Percentiles rank a stretch among this genome's conserved stretches.
Conservation (phyloP, 148 eudicot genomes). For the Camellia lanceoleosa region DNA sequence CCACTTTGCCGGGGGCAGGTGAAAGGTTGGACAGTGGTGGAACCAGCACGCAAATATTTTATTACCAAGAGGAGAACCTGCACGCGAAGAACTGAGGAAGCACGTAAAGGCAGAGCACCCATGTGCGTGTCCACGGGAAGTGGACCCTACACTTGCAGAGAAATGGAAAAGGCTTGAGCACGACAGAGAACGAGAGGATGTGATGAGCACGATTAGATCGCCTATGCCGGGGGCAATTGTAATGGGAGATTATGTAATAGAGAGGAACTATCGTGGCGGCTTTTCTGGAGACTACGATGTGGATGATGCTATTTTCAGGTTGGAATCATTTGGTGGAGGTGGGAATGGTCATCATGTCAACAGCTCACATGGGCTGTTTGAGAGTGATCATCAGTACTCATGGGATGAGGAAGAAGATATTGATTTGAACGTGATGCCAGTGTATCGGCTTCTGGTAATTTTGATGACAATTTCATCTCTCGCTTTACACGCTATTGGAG, state of each 20-base stretch:
- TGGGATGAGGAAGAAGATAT: constrained; percentile 31
- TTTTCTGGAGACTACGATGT: constrained; percentile 28
- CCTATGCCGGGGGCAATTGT: constrained; percentile 62
- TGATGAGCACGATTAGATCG: constrained; percentile 56
- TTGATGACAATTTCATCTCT: constrained; percentile 19
- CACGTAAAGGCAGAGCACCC: constrained; percentile 67
- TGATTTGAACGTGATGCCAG: constrained; percentile 12
- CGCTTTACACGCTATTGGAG: constrained; percentile 31
- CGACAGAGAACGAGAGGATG: constrained; percentile 58
- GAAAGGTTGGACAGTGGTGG: constrained; percentile 77
- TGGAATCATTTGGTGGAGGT: constrained; percentile 24
- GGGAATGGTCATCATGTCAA: constrained; percentile 18
- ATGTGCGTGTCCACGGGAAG: constrained; percentile 59
- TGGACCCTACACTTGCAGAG: constrained; percentile 65
- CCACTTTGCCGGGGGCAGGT: constrained; percentile 86
- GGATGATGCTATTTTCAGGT: constrained; percentile 35
- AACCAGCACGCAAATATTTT: constrained; percentile 55
- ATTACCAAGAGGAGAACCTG: constrained; percentile 59
- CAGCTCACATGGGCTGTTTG: constrained; percentile 25
- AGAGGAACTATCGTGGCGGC: constrained; percentile 30
- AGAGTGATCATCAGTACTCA: constrained; percentile 25
- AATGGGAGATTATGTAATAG: constrained; percentile 72
- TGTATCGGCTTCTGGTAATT: constrained; percentile 14
- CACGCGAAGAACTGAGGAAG: constrained; percentile 60
- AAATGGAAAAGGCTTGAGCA: constrained; percentile 69